These are phyloP conservation scores for Elsinoe ampelina DNA, from an alignment of 2,329 filamentous ascomycete genomes.

Conservation along the genomic window DNA sequence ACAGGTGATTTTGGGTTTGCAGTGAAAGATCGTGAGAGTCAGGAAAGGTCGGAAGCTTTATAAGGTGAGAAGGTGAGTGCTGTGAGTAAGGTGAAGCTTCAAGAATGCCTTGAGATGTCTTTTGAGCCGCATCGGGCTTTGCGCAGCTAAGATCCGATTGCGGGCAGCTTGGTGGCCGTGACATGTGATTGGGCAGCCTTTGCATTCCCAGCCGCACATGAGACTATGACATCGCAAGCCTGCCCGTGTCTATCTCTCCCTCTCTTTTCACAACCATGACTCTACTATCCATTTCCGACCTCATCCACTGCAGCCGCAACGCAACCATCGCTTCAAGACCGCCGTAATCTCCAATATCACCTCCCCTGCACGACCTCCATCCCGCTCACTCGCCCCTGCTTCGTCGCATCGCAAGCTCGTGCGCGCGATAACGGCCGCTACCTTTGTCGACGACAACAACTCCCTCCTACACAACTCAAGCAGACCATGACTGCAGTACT, in stretches of 20 bases:
- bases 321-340: conserved; percentile 4
- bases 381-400: background rate
- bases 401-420: conserved; percentile 12
- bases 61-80: conserved; percentile 1
- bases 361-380: background rate
- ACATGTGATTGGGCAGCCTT: conserved; percentile 10
- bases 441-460: conserved; percentile 4
- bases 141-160: background rate
- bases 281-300: background rate
- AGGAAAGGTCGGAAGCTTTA: background rate
- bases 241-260: background rate
- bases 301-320: background rate
- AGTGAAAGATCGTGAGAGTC: background rate
- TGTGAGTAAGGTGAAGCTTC: background rate
- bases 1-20: conserved; percentile 16
- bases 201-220: conserved; percentile 7
- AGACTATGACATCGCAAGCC: conserved; percentile 5
- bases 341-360: background rate
- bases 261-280: background rate
- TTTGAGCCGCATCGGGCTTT: background rate
- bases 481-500: conserved; percentile 9
- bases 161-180: background rate
- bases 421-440: conserved; percentile 5
- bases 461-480: conserved; percentile 9
- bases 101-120: background rate